Percentiles rank a stretch among this genome's conserved stretches.
These are phyloP conservation scores for Tricholoma bakamatsutake DNA, from an alignment of 768 basidiomycete species.

Conservation along the genomic window DNA sequence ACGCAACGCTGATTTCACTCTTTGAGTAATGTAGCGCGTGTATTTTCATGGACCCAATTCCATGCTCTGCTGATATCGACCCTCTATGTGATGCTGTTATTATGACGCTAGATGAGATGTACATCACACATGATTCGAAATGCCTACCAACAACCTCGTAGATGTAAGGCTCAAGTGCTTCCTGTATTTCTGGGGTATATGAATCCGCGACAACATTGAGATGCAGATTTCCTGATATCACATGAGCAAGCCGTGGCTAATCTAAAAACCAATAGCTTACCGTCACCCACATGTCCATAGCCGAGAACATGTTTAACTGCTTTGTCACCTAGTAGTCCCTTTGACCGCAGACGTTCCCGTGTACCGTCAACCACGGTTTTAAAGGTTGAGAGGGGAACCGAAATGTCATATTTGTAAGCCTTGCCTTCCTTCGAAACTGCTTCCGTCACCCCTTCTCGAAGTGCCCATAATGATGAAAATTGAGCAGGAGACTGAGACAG, in stretches of 20 bases:
- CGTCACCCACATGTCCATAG: constrained; percentile 96
- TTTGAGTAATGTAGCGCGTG: constrained; percentile 88
- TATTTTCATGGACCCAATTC: constrained; percentile 94
- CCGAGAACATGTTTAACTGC: constrained; percentile 85
- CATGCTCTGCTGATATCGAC: constrained; percentile 96
- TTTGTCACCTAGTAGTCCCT: constrained; percentile 63
- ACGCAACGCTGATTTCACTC: constrained; percentile 64
- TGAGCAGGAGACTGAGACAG: constrained; percentile 89
- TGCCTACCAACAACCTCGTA: constrained; percentile 83
- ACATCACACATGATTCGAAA: neutral
- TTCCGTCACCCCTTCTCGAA: constrained; percentile 91
- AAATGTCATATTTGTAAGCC: constrained; percentile 95
- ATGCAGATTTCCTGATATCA: constrained; percentile 76
- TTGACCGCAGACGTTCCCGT: constrained; percentile 60
- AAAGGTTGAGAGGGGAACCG: constrained; percentile 82
- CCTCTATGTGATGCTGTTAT: constrained; percentile 66
- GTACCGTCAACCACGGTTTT: constrained; percentile 82
- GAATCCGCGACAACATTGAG: constrained; percentile 82
- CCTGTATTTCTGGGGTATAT: constrained; percentile 80
- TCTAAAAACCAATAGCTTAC: constrained; percentile 35
- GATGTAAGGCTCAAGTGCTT: constrained; percentile 88
- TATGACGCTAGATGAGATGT: neutral
- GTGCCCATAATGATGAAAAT: constrained; percentile 83
- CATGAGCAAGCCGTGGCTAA: neutral
- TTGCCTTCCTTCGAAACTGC: constrained; percentile 91